phyloP scores from a whole-genome alignment of 192 early-diverging fungal genomes.

The Jimgerdemannia lactiflua region DNA sequence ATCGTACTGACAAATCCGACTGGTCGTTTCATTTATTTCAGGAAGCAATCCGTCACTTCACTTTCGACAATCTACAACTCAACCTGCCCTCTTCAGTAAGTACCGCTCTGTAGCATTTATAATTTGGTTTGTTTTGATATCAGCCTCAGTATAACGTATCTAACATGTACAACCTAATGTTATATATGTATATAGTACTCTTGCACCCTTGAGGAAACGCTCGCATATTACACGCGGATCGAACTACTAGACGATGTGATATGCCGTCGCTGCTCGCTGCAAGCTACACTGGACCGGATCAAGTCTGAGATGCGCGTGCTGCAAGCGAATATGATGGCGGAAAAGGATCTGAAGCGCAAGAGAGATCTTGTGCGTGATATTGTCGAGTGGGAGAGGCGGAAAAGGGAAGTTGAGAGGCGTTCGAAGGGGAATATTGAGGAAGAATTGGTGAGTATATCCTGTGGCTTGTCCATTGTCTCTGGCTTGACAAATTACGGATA shows the following conservation, averaged over 20 bases:
- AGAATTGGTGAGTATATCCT: constrained; percentile 38
- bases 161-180: too few species aligned
- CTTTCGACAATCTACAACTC: constrained; percentile 80
- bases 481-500: too few species aligned
- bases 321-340: constrained; percentile 7
- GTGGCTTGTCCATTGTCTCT: too few species aligned
- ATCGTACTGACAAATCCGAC: too few species aligned
- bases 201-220: constrained; percentile 46
- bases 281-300: constrained; percentile 37
- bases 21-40: constrained; percentile 17
- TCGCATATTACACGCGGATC: constrained; percentile 52
- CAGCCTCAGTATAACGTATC: too few species aligned
- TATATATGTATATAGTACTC: constrained; percentile 42
- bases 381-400: constrained; percentile 9
- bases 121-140: too few species aligned
- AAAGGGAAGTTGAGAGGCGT: constrained; percentile 13
- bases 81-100: constrained; percentile 43
- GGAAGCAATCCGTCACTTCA: constrained; percentile 72
- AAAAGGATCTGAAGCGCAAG: constrained; percentile 7
- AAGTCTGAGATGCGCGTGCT: constrained; percentile 30
- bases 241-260: constrained; percentile 64
- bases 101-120: too few species aligned
- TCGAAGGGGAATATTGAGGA: constrained; percentile 9
- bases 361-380: constrained; percentile 13
- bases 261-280: constrained; percentile 64